A percentile compares a stretch with the other conserved stretches of the same genome.
These are phyloP conservation scores for Parsonsia alboflavescens DNA, from an alignment of 257 asterid genomes.

Conservation along the genomic window DNA sequence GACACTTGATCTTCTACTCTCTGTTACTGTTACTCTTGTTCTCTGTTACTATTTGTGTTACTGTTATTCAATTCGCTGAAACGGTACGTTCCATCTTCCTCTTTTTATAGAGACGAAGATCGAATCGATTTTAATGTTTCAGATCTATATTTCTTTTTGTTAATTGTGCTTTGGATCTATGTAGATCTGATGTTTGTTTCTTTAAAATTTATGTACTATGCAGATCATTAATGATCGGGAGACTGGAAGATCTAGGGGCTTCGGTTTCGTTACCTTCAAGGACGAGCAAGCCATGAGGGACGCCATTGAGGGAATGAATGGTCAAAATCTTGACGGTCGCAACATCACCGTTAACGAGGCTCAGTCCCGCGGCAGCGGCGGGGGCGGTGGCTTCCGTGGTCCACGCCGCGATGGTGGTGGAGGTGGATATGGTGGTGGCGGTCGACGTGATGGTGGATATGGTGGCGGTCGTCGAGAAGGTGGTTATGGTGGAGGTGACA, in stretches of 20 bases:
- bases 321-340: constrained; percentile 77
- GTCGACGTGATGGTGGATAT: constrained; percentile 8
- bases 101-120: constrained; percentile 59
- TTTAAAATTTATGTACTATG: not conserved
- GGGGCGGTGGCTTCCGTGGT: constrained; percentile 40
- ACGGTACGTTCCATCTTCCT: constrained; percentile 91
- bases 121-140: constrained; percentile 25
- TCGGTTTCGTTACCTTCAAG: constrained; percentile 82
- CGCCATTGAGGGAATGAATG: constrained; percentile 82
- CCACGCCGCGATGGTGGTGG: constrained; percentile 30
- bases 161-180: not conserved
- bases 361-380: constrained; percentile 69
- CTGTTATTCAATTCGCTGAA: constrained; percentile 30
- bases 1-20: constrained; percentile 34
- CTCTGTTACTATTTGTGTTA: constrained; percentile 27
- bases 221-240: constrained; percentile 86
- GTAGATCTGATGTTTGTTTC: constrained; percentile 24
- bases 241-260: constrained; percentile 94
- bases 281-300: constrained; percentile 72
- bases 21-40: constrained; percentile 44
- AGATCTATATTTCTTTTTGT: not conserved
- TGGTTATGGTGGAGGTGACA: constrained; percentile 22
- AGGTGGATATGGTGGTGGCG: constrained; percentile 13
- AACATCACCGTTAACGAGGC: constrained; percentile 90
- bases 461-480: constrained; percentile 27